Evolutionary conservation across 345 rosid species (phyloP), one percentile per base, ranked within the genome.

Genomic region (Acer yangbiense): DNA sequence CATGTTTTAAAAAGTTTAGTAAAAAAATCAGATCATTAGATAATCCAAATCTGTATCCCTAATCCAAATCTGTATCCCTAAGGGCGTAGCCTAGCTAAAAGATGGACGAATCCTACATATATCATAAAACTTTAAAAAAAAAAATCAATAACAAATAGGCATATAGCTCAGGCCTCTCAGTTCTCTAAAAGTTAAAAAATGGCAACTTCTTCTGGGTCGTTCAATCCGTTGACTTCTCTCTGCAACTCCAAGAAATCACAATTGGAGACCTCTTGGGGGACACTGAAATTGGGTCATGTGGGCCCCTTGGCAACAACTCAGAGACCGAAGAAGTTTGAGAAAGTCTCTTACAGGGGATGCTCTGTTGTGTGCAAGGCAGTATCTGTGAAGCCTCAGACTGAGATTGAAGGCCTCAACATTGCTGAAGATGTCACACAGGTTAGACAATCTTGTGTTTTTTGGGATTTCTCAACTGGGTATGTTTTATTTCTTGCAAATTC

Each of bases 401-500:
- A 84, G 78, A 80, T 84, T 64, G 92, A 89, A 69, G 91, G 92
- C 17, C 97, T 92, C 86, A 92, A 94, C 86, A 88, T 92, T 83
- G 97, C 98, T 25, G 92, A 87, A 0, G 89, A 91, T 87, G 98
- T 94, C 61, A 83, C 96, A 77, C 93, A 91, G 94, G 98, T 87
- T 14, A 64, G 72, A 48, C 29, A 62, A 5, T 6, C 35, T 25
- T 29, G 52, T 69, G 46, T 67, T 35, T 48, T 13, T 77, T 48
- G 44, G 65, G 9, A 68, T 65, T 62, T 4, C 23, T 18, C 23
- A 66, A 72, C 25, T 46, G 66, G 44, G 32, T 76, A 48, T 61
- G 44, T 65, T 77, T 65, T 10, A 62, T 63, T 74, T 69, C 13
- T 41, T 77, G 2, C 6, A 35, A 35, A 72, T 9, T 58, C 60